Evolutionary conservation across 2,329 filamentous ascomycete genomes (phyloP).

Genomic region (Trichoderma arundinaceum): DNA sequence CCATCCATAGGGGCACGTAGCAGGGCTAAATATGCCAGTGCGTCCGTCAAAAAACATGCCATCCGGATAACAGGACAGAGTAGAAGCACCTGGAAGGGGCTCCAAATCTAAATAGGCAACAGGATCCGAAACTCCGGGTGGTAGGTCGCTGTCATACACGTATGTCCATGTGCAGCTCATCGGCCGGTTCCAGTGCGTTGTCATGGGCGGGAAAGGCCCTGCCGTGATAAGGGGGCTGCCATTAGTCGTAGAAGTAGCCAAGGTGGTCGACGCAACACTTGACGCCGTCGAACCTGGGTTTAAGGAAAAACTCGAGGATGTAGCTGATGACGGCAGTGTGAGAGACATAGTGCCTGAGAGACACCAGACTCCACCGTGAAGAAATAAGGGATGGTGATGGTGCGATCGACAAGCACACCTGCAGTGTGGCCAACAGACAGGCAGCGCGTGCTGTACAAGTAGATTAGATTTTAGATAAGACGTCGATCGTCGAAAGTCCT

Average conservation of each 20-base stretch:
- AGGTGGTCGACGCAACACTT: conserved; percentile 30
- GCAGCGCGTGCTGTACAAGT: background rate
- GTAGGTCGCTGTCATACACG: conserved; percentile 39
- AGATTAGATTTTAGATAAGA: background rate
- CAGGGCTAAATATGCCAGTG: conserved; percentile 50
- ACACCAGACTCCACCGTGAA: conserved; percentile 10
- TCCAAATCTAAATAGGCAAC: conserved; percentile 48
- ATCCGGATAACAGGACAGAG: conserved; percentile 49
- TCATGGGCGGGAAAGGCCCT: conserved; percentile 45
- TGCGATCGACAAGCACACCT: conserved; percentile 25
- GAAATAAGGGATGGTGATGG: background rate
- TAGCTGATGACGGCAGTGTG: conserved; percentile 15
- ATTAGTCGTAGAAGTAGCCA: conserved; percentile 17
- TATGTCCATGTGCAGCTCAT: conserved; percentile 49
- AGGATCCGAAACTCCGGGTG: conserved; percentile 38
- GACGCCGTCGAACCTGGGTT: conserved; percentile 24
- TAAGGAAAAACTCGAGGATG: conserved; percentile 6
- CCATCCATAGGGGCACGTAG: conserved; percentile 49
- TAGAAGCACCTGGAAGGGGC: conserved; percentile 45
- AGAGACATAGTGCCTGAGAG: conserved; percentile 30
- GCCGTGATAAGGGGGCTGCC: conserved; percentile 32
- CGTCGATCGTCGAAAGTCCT: background rate
- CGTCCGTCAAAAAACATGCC: conserved; percentile 48
- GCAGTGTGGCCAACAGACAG: conserved; percentile 1
- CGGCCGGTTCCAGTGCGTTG: conserved; percentile 47